Evolutionary conservation across 495 filamentous ascomycete species (phyloP).

Genomic region (Penicillium macrosclerotiorum): DNA sequence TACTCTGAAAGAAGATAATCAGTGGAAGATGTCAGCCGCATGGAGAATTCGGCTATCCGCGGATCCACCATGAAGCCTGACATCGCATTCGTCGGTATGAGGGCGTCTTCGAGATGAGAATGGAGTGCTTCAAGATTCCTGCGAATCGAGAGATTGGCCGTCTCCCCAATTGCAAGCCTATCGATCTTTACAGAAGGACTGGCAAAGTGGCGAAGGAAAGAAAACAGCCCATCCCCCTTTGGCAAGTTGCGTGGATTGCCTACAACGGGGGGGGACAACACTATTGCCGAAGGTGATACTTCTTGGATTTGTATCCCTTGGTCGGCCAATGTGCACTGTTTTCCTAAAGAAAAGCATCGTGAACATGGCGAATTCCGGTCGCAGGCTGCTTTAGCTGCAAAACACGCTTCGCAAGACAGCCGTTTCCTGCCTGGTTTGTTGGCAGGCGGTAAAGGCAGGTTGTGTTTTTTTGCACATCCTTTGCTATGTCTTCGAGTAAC

Average conservation of each 20-base stretch:
- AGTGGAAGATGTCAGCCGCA: slow-evolving; percentile 6
- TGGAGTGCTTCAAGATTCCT: slow-evolving; percentile 33
- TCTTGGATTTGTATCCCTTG: slow-evolving; percentile 1
- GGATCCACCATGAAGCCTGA: slow-evolving; percentile 12
- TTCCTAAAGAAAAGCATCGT: slow-evolving; percentile 25
- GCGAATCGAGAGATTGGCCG: slow-evolving; percentile 31
- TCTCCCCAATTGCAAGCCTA: slow-evolving; percentile 36
- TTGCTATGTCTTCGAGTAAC: slow-evolving; percentile 38
- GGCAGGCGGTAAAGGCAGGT: slow-evolving; percentile 28
- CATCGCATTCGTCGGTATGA: slow-evolving; percentile 23
- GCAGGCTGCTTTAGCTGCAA: slow-evolving; percentile 30
- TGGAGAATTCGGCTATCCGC: slow-evolving; percentile 13
- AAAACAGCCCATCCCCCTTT: slow-evolving; percentile 21
- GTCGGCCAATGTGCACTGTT: slow-evolving; percentile 22
- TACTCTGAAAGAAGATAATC: slow-evolving; percentile 23
- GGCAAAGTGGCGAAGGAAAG: slow-evolving; percentile 34
- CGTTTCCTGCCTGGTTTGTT: slow-evolving; percentile 35
- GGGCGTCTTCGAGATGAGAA: slow-evolving; percentile 32
- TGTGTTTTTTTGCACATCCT: slow-evolving; percentile 34
- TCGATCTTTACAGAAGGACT: slow-evolving; percentile 33
- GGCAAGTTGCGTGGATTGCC: slow-evolving; percentile 56
- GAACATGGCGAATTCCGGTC: slow-evolving; percentile 29
- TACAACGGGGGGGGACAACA: slow-evolving; percentile 50
- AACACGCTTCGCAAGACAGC: slow-evolving; percentile 34
- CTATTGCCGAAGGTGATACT: slow-evolving; percentile 2